Base-by-base conservation (phyloP, 2,329 filamentous ascomycete species). In the Trichoderma sp. region DNA sequence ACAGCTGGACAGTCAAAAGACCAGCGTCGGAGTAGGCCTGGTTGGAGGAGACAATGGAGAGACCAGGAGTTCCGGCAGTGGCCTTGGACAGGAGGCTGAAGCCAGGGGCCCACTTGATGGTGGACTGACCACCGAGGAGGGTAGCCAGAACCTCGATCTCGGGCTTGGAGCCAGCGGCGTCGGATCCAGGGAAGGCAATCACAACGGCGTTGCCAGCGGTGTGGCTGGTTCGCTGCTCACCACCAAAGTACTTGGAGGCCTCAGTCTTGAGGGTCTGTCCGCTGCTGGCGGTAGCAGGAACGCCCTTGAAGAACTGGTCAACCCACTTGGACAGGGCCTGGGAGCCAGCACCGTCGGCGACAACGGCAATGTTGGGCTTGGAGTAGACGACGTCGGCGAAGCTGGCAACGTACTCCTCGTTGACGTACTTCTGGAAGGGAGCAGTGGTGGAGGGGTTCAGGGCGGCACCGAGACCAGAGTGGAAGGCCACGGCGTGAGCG, bases 101-200 rank as follows among this genome's bases (percentile, higher is more conserved):
- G 81, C 97, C 97, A 78, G 94, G 87, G 71, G 94, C 93, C 96
- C 96, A 99, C 89, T 98, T 99, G 89, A 98, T 95, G 85, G 88
- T 93, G 73, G 95, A 93, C 85, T 97, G 88, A 77, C 96, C 97
- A 82, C 97, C 97, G 71, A 99, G 93, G 24, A 99, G 92, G 78
- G 95, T 92, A 75, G 94, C 91, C 75, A 99, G 92, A 78, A 99
- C 95, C 78, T 93, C 91, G 78, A 95, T 91, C 86, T 98, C 95
- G 74, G 97, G 94, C 89, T 98, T 97, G 89, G 94, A 95, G 81
- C 91, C 91, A 78, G 89, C 88, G 80, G 93, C 92, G 86, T 94
- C 93, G 78, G 95, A 95, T 76, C 96, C 95, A 75, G 95, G 94
- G 93, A 99, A 98, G 78, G 92, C 97, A 83, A 99, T 91, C 79